Evolutionary conservation across 169 alveolate genomes (phyloP).

Genomic region (Plasmodium billcollinsi): DNA sequence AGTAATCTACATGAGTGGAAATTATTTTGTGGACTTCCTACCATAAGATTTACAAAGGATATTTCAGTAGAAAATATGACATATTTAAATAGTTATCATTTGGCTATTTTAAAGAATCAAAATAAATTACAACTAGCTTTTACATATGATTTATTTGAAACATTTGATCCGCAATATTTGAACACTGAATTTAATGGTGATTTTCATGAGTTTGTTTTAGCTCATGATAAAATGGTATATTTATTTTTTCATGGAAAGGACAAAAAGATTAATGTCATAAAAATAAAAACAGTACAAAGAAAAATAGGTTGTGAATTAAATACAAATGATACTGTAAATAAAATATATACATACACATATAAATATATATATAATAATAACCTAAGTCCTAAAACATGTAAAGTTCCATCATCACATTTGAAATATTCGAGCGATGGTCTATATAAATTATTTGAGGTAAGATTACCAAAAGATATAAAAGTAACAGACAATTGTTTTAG

Average conservation of each 20-base stretch:
- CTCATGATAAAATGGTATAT: conserved; percentile 1
- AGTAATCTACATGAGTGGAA: too few species aligned
- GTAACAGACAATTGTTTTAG: conserved; percentile 7
- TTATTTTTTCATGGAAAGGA: conserved; percentile 6
- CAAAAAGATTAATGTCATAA: conserved; percentile 1
- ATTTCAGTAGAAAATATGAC: not conserved
- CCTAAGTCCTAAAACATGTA: not conserved
- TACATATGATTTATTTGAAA: conserved; percentile 11
- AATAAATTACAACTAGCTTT: not conserved
- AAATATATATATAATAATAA: not conserved
- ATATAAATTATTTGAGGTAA: conserved; percentile 17
- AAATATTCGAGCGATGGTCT: conserved; percentile 9
- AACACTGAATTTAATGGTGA: not conserved
- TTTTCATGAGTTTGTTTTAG: not conserved
- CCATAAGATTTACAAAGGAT: not conserved
- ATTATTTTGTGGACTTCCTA: not conserved
- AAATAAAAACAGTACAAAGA: conserved; percentile 17
- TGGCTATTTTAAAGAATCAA: conserved; percentile 10
- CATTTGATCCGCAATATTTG: conserved; percentile 11
- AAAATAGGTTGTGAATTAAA: conserved; percentile 30
- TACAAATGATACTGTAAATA: conserved; percentile 5
- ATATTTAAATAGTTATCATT: conserved; percentile 12
- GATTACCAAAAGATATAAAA: conserved; percentile 7
- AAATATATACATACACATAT: conserved; percentile 12
- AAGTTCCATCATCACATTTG: conserved; percentile 12